phyloP scores from a whole-genome alignment of 2,329 filamentous ascomycete species.

The Neophaeococcomyces aloes region DNA sequence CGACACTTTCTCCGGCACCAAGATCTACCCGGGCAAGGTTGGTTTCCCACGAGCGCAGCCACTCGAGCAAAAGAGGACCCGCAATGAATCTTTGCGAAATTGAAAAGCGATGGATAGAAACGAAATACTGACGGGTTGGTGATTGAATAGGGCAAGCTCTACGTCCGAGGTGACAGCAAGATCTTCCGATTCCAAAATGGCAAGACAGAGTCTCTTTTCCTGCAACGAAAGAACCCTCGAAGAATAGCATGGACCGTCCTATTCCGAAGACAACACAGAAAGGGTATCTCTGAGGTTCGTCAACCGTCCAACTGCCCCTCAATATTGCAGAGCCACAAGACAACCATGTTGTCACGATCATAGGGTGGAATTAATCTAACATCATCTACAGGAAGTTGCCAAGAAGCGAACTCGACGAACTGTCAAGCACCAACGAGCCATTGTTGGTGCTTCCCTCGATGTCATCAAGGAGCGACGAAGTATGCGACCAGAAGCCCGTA shows the following conservation, averaged over 20 bases:
- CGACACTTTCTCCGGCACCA: constrained; percentile 65
- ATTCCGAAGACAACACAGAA: constrained; percentile 98
- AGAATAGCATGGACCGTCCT: constrained; percentile 98
- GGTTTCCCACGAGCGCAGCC: constrained; percentile 24
- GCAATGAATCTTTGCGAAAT: neutral
- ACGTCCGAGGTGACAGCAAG: constrained; percentile 99
- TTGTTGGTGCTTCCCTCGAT: constrained; percentile 97
- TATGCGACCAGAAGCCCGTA: constrained; percentile 89
- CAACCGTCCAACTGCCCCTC: too few species aligned
- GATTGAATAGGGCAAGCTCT: constrained; percentile 82
- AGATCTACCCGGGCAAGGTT: constrained; percentile 74
- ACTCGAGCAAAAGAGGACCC: neutral
- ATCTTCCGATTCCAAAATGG: constrained; percentile 99
- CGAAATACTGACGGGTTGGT: constrained; percentile 12
- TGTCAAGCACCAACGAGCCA: constrained; percentile 97
- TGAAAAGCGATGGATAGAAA: neutral
- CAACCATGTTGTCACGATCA: too few species aligned
- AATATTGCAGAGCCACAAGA: too few species aligned
- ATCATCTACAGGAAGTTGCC: constrained; percentile 86
- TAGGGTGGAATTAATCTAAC: too few species aligned
- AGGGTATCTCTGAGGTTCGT: constrained; percentile 99
- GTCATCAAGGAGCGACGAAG: constrained; percentile 98
- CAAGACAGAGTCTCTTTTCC: constrained; percentile 99
- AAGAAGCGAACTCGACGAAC: constrained; percentile 99
- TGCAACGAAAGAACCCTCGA: constrained; percentile 99